Evolutionary conservation across 179 eudicot species (phyloP), one percentile per base, ranked within the genome.

Genomic region (Beta macrorhiza): DNA sequence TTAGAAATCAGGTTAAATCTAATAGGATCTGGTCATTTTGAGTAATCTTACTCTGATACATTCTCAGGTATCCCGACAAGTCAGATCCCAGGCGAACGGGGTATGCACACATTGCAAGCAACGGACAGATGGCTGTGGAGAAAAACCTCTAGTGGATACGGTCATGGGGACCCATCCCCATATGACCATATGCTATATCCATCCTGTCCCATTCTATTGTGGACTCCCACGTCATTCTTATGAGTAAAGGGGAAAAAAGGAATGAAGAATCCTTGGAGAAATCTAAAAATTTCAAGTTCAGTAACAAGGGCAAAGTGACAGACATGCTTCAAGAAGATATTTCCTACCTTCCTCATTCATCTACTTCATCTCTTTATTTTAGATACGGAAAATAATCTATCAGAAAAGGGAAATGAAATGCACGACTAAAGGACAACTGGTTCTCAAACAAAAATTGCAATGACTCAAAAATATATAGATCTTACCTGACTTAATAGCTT

Each of bases 401-500:
- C 19, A 19, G 32, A 70, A 8, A 19, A 44, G 17, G 20, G 25
- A 19, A 70, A 17, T 45, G 53, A 52, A 15, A 25, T 22, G 10
- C 22, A 25, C 76, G 52, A 6, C 76, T 51, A 45, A 56, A 71
- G 76, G 37, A 13, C 22, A 72, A 52, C 3, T 20, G 8, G 57
- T 37, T 75, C 47, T n/a, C 19, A 16, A 57, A 57, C 9, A 25
- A 75, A 17, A 32, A 9, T 29, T 32, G 67, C 49, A 74, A 16
- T 1, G 1, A 56, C 1, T 57, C 53, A 32, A 57, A 75, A 83
- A 58, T 77, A 63, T 52, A 55, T 32, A 56, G 74, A 77, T 68
- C 12, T 73, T 88, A 94, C 99, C 98, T 92, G 91, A 84, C 84
- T 87, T 77, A 94, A 83, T 58, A 96, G 82, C 78, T 81, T 93